Evolutionary conservation across 306 rosid species (phyloP), one percentile per base, ranked within the genome.

Genomic region (Crataegus laevigata): DNA sequence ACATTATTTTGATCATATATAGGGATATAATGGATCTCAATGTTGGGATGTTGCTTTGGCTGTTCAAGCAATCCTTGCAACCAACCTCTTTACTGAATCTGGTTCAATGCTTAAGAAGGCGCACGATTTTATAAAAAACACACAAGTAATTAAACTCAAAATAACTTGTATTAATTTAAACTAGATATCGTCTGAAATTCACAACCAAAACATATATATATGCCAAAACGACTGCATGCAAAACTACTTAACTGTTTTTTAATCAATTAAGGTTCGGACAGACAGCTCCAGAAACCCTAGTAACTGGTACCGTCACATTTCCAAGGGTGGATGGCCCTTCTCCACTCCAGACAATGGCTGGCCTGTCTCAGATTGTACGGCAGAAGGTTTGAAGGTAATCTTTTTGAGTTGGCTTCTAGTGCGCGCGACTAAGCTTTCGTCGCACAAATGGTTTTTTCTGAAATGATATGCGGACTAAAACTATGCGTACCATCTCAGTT

Each of bases 251-350:
- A 52, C 58, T 52, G n/a, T 38, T 38, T 38, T 8, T 38, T 10
- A 57, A 59, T 29, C 13, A 54, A 40, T 55, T 66, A 17, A 77
- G 93, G 75, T 87, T 22, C 79, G 43, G 69, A 69, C 8, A 79
- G 74, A 89, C 36, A 83, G 86, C 69, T 63, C 52, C 40, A 88
- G 84, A 13, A 54, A 89, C 69, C 71, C 42, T n/a, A 84, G 79
- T 60, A 0, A 76, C 11, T 85, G 92, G 91, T 84, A 84, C 59
- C 90, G 97, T 24, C 96, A 88, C 77, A 83, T 81, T 38, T 69
- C 85, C 1, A 92, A 87, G 79, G 97, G 96, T 24, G 96, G 92
- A 42, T 92, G 93, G 92, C 81, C 92, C 69, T 90, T 92, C 85
- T 90, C 97, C 25, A 92, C 89, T 78, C 57, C 75, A 4, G 97